These are phyloP conservation scores for Kockiozyma suomiensis DNA, from an alignment of 805 yeast genomes.

Conservation along the genomic window DNA sequence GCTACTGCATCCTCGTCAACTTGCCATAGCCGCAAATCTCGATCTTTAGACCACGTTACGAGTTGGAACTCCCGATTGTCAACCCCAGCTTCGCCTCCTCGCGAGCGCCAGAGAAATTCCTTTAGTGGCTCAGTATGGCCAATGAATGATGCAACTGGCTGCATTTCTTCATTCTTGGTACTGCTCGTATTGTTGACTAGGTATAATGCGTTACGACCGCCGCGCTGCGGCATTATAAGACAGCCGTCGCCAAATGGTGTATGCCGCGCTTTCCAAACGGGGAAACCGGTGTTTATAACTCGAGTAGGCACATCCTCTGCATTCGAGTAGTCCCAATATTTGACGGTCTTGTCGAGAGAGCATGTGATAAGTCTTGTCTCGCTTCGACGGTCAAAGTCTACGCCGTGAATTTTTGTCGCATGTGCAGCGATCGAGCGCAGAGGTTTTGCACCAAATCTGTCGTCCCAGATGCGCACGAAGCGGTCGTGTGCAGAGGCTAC, in stretches of 20 bases:
- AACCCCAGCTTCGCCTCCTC: slow-evolving; percentile 50
- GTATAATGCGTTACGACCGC: slow-evolving; percentile 70
- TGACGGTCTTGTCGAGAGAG: slow-evolving; percentile 83
- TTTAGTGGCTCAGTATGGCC: slow-evolving; percentile 86
- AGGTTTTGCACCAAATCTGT: slow-evolving; percentile 79
- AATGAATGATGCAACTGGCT: slow-evolving; percentile 62
- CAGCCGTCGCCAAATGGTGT: slow-evolving; percentile 88
- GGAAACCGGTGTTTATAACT: slow-evolving; percentile 72
- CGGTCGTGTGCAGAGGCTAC: slow-evolving; percentile 87
- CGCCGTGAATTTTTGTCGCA: slow-evolving; percentile 81
- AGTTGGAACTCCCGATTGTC: slow-evolving; percentile 85
- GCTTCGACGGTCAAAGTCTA: slow-evolving; percentile 71
- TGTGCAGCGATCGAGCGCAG: slow-evolving; percentile 72
- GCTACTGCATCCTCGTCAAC: slow-evolving; percentile 53
- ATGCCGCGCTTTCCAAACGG: slow-evolving; percentile 85
- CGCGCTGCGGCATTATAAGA: slow-evolving; percentile 87
- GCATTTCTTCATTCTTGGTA: slow-evolving; percentile 43
- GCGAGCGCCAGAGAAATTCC: slow-evolving; percentile 84
- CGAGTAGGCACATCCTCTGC: slow-evolving; percentile 51
- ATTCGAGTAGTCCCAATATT: slow-evolving; percentile 70
- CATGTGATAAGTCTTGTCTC: slow-evolving; percentile 72
- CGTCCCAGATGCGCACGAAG: slow-evolving; percentile 83
- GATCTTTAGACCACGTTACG: slow-evolving; percentile 92
- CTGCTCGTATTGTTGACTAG: slow-evolving; percentile 43
- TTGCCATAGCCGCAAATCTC: slow-evolving; percentile 83